A percentile compares a stretch with the other conserved stretches of the same genome.
Evolutionary conservation across 1,284 basidiomycete species (phyloP).

Genomic region (Omphalotus olearius): DNA sequence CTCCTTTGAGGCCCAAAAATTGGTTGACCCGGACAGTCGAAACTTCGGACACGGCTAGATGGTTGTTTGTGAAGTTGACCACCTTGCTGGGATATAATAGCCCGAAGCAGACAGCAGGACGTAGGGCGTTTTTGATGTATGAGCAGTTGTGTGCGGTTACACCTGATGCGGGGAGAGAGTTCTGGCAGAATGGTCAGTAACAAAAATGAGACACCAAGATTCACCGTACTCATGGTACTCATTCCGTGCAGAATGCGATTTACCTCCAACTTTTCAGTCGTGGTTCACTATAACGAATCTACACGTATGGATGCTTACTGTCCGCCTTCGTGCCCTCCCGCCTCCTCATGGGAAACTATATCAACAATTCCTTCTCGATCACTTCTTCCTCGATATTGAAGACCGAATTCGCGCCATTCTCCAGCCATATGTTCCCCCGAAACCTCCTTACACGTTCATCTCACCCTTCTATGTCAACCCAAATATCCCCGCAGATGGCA

Average conservation of each 20-base stretch:
- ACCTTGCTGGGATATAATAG: slow-evolving; percentile 58
- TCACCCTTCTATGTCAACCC: slow-evolving; percentile 51
- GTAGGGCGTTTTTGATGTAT: slow-evolving; percentile 56
- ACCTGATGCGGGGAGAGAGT: slow-evolving; percentile 56
- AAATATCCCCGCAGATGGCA: slow-evolving; percentile 29
- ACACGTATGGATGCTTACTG: slow-evolving; percentile 88
- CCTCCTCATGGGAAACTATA: slow-evolving; percentile 58
- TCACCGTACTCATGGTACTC: slow-evolving; percentile 1
- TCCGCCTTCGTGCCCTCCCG: slow-evolving; percentile 85
- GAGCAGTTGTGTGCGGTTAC: slow-evolving; percentile 49
- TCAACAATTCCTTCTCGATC: slow-evolving; percentile 84
- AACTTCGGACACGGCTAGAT: slow-evolving; percentile 44
- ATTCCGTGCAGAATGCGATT: slow-evolving; percentile 63
- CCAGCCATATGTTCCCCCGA: slow-evolving; percentile 37
- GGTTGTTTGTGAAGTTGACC: slow-evolving; percentile 47
- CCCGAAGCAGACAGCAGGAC: slow-evolving; percentile 56
- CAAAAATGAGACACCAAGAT: neutral
- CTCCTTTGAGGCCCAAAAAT: slow-evolving; percentile 21
- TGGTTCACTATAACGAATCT: slow-evolving; percentile 97
- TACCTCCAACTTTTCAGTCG: slow-evolving; percentile 94
- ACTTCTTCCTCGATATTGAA: slow-evolving; percentile 96
- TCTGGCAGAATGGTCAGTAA: slow-evolving; percentile 64
- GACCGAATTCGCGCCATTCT: slow-evolving; percentile 84
- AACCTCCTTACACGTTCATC: slow-evolving; percentile 32
- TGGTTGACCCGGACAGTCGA: slow-evolving; percentile 61